Evolutionary conservation across 2,329 filamentous ascomycete genomes (phyloP).

Genomic region (Cladophialophora chaetospira): DNA sequence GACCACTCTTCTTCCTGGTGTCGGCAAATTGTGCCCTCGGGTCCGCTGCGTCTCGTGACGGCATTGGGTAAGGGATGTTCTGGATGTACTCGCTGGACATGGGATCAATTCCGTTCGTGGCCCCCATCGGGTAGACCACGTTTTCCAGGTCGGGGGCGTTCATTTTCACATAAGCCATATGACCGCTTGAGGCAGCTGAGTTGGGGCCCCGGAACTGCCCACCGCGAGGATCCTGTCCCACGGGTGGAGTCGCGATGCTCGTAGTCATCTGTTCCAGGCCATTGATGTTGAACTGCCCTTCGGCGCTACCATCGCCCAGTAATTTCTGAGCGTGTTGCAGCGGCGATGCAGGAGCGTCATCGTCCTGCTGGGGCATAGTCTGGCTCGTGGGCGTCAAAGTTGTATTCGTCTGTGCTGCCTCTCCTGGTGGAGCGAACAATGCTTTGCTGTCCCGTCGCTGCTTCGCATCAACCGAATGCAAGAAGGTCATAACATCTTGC

Average conservation of each 20-base stretch:
- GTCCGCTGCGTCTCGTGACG: constrained; percentile 42
- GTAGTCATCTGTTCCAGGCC: constrained; percentile 65
- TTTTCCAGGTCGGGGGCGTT: constrained; percentile 62
- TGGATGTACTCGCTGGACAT: constrained; percentile 93
- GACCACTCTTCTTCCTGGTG: constrained; percentile 61
- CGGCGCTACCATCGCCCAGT: constrained; percentile 65
- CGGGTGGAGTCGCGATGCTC: constrained; percentile 15
- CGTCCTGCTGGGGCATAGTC: constrained; percentile 54
- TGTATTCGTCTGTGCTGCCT: constrained; percentile 42
- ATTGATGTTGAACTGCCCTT: constrained; percentile 64
- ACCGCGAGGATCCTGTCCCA: constrained; percentile 49
- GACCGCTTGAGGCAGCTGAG: constrained; percentile 51
- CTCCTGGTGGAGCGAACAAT: constrained; percentile 44
- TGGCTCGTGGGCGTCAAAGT: constrained; percentile 49
- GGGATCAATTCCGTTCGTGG: constrained; percentile 89
- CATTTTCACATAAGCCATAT: constrained; percentile 53
- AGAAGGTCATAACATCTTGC: constrained; percentile 69
- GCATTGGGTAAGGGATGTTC: constrained; percentile 86
- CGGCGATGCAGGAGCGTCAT: constrained; percentile 64
- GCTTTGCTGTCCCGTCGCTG: constrained; percentile 62
- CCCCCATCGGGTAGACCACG: constrained; percentile 87
- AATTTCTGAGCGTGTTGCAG: constrained; percentile 69
- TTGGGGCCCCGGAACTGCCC: constrained; percentile 48
- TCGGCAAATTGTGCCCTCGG: constrained; percentile 51
- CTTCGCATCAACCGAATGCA: constrained; percentile 66